Evolutionary conservation across 1,284 basidiomycete genomes (phyloP).

Genomic region (Tilletia horrida): DNA sequence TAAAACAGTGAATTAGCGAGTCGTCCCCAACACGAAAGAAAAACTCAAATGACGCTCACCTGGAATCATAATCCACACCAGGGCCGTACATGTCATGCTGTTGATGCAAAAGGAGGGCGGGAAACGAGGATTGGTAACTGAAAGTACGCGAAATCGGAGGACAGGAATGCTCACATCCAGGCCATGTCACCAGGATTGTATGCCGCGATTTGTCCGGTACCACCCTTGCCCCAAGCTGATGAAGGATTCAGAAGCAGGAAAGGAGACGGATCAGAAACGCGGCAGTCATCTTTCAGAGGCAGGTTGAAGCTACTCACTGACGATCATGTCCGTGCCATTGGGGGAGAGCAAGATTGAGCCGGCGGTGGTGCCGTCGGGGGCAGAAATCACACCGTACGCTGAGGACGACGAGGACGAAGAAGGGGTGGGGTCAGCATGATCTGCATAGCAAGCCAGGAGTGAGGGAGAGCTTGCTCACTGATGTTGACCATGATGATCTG

Average conservation of each 20-base stretch:
- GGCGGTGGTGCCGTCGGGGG: conserved; percentile 18
- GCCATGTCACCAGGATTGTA: conserved; percentile 49
- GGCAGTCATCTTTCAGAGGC: conserved; percentile 12
- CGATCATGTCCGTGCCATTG: conserved; percentile 49
- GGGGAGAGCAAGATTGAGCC: conserved; percentile 17
- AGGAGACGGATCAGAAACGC: conserved; percentile 6
- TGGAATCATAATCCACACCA: conserved; percentile 70
- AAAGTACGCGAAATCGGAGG: too few species aligned
- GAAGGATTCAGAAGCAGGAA: conserved; percentile 12
- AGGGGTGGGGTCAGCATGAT: conserved; percentile 18
- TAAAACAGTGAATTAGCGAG: too few species aligned
- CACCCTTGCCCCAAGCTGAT: conserved; percentile 33
- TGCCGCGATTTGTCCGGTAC: conserved; percentile 30
- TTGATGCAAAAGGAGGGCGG: background rate
- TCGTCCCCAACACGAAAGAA: conserved; percentile 59
- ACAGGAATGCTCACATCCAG: conserved; percentile 54
- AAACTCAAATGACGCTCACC: conserved; percentile 59
- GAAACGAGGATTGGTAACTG: background rate
- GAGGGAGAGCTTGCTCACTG: conserved; percentile 34
- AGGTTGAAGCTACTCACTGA: conserved; percentile 23
- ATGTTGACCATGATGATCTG: conserved; percentile 39
- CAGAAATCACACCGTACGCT: conserved; percentile 20
- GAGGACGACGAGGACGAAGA: conserved; percentile 20
- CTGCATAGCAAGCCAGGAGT: conserved; percentile 18
- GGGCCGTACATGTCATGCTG: conserved; percentile 66